Percentiles rank a stretch among this genome's conserved stretches.
Conservation (phyloP, 495 filamentous ascomycete genomes). For the Venustampulla echinocandica region DNA sequence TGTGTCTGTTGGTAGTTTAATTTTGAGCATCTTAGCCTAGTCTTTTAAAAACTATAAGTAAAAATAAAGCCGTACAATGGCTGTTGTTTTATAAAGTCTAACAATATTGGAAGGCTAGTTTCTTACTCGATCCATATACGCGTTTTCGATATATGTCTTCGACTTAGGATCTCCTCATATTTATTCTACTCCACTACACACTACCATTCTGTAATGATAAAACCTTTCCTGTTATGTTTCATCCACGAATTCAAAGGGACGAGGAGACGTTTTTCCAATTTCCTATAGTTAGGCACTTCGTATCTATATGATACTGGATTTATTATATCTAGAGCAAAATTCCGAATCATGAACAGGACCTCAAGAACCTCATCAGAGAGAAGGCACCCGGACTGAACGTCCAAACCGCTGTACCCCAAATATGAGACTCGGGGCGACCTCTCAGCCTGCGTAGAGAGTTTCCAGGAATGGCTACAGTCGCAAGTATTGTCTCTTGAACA, state of each 20-base stretch:
- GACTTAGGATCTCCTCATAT: too few relatives aligned
- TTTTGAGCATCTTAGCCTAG: too few relatives aligned
- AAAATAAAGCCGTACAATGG: too few relatives aligned
- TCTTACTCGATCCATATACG: too few relatives aligned
- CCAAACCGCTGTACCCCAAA: constrained; percentile 66
- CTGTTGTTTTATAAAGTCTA: too few relatives aligned
- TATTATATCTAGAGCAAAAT: neutral
- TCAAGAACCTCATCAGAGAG: constrained; percentile 57
- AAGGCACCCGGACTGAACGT: constrained; percentile 65
- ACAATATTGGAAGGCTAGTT: too few relatives aligned
- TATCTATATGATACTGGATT: neutral
- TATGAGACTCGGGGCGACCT: constrained; percentile 89
- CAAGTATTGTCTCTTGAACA: constrained; percentile 89
- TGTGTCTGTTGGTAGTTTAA: too few relatives aligned
- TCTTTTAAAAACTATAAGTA: too few relatives aligned
- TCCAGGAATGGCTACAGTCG: constrained; percentile 86
- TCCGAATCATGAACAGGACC: constrained; percentile 32
- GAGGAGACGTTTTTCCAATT: constrained; percentile 81
- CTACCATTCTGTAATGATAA: too few relatives aligned
- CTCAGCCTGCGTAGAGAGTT: constrained; percentile 62
- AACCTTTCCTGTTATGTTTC: constrained; percentile 82
- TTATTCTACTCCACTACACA: too few relatives aligned
- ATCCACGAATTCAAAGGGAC: constrained; percentile 94
- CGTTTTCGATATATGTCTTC: too few relatives aligned
- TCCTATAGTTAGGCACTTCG: too few relatives aligned